Conservation (phyloP, 768 basidiomycete species). For the Pleurotus eryngii region DNA sequence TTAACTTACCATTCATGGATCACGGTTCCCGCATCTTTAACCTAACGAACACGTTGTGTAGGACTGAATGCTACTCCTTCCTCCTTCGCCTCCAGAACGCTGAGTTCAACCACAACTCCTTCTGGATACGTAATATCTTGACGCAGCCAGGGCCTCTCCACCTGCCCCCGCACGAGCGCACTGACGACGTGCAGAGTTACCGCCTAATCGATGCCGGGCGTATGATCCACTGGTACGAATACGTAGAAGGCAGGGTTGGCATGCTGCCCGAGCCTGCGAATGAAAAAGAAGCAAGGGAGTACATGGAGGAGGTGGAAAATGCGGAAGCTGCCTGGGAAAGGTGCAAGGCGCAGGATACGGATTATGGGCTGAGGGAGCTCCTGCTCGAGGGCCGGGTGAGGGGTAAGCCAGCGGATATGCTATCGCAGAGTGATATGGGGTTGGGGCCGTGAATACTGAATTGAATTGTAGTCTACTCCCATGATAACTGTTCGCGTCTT, state of each 20-base stretch:
- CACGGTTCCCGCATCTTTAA: neutral
- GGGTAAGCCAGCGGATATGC: too few species aligned
- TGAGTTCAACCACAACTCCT: conserved; percentile 37
- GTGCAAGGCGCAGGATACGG: too few species aligned
- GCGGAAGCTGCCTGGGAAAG: too few species aligned
- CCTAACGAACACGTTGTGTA: neutral
- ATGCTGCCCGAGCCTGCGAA: neutral
- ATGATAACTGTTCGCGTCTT: too few species aligned
- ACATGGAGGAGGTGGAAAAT: too few species aligned
- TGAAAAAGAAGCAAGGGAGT: neutral
- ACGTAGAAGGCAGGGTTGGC: neutral
- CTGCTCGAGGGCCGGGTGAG: too few species aligned
- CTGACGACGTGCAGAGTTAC: conserved; percentile 30
- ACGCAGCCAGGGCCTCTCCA: conserved; percentile 39
- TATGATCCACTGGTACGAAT: conserved; percentile 7
- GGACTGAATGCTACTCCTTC: conserved; percentile 26
- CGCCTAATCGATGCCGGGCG: conserved; percentile 53
- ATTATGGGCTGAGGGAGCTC: too few species aligned
- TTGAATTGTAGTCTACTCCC: too few species aligned
- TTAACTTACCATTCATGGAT: neutral
- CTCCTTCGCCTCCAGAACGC: conserved; percentile 37
- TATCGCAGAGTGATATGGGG: too few species aligned
- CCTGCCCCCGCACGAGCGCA: conserved; percentile 24
- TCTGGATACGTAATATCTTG: conserved; percentile 40
- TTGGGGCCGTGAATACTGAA: too few species aligned